Evolutionary conservation across 2,329 filamentous ascomycete genomes (phyloP), one percentile per base, ranked within the genome.

Genomic region (Plenodomus lindquistii): DNA sequence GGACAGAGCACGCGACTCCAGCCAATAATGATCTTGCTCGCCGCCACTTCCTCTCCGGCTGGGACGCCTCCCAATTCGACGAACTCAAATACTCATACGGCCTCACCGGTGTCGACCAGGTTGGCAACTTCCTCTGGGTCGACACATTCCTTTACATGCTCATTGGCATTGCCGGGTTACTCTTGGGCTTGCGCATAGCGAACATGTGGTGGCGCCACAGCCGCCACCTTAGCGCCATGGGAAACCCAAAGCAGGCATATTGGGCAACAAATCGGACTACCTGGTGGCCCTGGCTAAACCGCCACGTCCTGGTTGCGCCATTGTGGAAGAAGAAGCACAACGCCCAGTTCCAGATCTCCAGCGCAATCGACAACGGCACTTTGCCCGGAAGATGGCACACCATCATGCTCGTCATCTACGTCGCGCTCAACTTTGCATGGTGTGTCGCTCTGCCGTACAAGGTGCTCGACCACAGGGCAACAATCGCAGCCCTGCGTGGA

Each of bases 401-500:
- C 10, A 67, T 89, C 42, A 79, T 94, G 62, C 75, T 95, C 16
- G 41, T 81, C 19, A 71, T 82, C 21, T 93, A 93, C 67, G 73
- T 89, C n/a, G 76, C 76, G 3, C 85, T 84, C 50, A 95, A 96
- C 66, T 69, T 93, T 36, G 85, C 85, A 8, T 96, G 94, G 74
- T 92, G 88, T 67, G 77, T 88, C 42, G 76, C 85, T 35, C 80
- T 92, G 42, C 79, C 84, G 40, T 90, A 81, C 66, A 74, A 75
- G 27, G 72, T 73, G 15, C 69, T 77, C 15, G 63, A 70, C 44
- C 76, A 76, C 40, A 63, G 66, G 10, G 81, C 86, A 2, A 79
- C 95, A 21, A 78, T 89, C 22, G 92, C 92, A 19, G 88, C 96
- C 67, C 79, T 97, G 37, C 87, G 94, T 62, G 92, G 92, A 31